Evolutionary conservation across 768 basidiomycete species (phyloP).

Genomic region (Leucosporidium scottii): DNA sequence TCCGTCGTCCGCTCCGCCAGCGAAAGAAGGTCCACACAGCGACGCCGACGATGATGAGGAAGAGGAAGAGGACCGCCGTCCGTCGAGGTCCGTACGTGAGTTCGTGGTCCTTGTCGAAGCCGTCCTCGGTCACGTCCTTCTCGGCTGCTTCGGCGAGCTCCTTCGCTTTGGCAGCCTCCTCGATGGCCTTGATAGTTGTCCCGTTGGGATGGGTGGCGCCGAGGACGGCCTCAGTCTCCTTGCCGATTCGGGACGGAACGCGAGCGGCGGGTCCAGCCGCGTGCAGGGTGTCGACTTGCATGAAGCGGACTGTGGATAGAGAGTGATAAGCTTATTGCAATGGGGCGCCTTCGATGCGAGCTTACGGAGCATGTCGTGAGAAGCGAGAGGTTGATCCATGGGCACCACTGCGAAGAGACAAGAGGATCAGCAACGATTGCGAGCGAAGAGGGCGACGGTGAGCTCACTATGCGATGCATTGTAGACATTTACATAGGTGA

Average conservation of each 20-base stretch:
- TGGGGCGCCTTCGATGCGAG: no score
- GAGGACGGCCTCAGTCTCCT: constrained; percentile 48
- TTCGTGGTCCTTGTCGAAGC: constrained; percentile 35
- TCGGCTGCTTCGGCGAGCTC: neutral
- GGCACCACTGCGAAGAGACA: constrained; percentile 34
- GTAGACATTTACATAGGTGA: constrained; percentile 89
- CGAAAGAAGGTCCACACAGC: constrained; percentile 15
- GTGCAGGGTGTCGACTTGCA: constrained; percentile 78
- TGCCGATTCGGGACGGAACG: constrained; percentile 73
- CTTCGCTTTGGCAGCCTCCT: neutral
- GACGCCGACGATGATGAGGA: constrained; percentile 21
- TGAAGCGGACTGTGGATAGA: constrained; percentile 61
- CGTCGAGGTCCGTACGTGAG: constrained; percentile 35
- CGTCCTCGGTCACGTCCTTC: constrained; percentile 14
- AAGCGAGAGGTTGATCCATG: constrained; percentile 68
- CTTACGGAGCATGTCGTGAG: constrained; percentile 86
- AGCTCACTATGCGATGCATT: constrained; percentile 72
- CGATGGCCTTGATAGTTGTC: constrained; percentile 11
- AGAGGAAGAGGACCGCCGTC: constrained; percentile 32
- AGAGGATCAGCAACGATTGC: neutral
- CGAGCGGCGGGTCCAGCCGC: constrained; percentile 70
- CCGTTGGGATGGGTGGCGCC: constrained; percentile 36
- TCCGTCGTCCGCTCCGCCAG: constrained; percentile 9
- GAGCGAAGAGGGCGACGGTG: constrained; percentile 37
- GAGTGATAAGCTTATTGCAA: neutral